Conservation (phyloP, 495 filamentous ascomycete genomes). For the Talaromyces borbonicus region DNA sequence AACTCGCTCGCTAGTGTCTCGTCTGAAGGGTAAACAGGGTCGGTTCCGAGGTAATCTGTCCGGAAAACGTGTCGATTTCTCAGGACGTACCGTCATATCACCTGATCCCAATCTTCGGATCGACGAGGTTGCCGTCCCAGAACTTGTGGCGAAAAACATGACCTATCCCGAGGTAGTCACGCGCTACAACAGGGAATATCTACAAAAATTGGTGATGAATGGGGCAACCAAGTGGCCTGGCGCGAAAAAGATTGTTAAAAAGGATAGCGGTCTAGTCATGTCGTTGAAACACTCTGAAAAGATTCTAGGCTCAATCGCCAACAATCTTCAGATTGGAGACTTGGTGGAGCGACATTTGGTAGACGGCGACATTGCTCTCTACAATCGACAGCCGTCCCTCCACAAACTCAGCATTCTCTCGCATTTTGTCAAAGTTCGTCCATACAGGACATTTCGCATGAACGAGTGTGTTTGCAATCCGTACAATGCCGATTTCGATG, state of each 20-base stretch:
- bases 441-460: conserved; percentile 90
- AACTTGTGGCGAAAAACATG: conserved; percentile 82
- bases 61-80: conserved; percentile 98
- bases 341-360: conserved; percentile 89
- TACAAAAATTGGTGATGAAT: conserved; percentile 59
- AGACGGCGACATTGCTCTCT: conserved; percentile 92
- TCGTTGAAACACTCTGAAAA: conserved; percentile 58
- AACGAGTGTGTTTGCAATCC: conserved; percentile 98
- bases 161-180: conserved; percentile 89
- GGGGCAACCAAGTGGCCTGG: conserved; percentile 75
- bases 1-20: conserved; percentile 87
- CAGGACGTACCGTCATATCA: conserved; percentile 92
- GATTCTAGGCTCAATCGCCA: conserved; percentile 54
- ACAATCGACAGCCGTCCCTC: conserved; percentile 94
- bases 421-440: conserved; percentile 85
- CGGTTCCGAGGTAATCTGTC: conserved; percentile 94
- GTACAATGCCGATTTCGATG: conserved; percentile 99
- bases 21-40: conserved; percentile 93
- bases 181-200: conserved; percentile 71
- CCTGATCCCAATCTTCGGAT: conserved; percentile 92
- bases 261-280: conserved; percentile 54
- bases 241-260: conserved; percentile 73
- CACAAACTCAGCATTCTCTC: conserved; percentile 97
- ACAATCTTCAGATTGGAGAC: conserved; percentile 70
- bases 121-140: conserved; percentile 86